Percentiles rank a stretch among this genome's conserved stretches.
phyloP scores from a whole-genome alignment of 2,329 filamentous ascomycete species.

The Clarireedia sp. region DNA sequence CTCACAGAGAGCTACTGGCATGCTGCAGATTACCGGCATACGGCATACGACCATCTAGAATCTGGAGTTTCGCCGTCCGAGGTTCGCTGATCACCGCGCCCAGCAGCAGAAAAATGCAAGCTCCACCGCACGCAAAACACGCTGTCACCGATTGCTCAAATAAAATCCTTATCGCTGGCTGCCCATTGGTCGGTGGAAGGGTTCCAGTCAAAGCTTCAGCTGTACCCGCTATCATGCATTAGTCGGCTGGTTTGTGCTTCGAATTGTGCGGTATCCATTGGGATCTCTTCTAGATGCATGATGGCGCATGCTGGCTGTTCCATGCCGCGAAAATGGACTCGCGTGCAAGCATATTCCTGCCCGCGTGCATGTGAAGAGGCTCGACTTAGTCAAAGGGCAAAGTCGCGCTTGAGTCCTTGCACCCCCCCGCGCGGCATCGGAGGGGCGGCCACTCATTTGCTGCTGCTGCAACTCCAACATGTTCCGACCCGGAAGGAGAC shows the following conservation, averaged over 20 bases:
- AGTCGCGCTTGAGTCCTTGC: not conserved
- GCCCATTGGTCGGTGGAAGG: not conserved
- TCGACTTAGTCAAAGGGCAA: not conserved
- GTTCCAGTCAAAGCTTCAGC: not conserved
- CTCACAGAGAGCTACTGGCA: too few relatives aligned
- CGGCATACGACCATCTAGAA: too few relatives aligned
- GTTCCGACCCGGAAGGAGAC: not conserved
- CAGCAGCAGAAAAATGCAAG: not conserved
- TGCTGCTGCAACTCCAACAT: not conserved
- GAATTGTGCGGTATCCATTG: not conserved
- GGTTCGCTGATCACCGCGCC: too few relatives aligned
- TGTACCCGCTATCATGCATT: not conserved
- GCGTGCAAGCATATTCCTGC: too few relatives aligned
- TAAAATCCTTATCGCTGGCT: conserved; percentile 10
- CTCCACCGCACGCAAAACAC: not conserved
- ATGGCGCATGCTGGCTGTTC: not conserved
- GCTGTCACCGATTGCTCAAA: conserved; percentile 9
- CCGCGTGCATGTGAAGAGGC: not conserved
- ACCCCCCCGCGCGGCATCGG: too few relatives aligned
- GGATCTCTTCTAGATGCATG: not conserved
- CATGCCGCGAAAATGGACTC: not conserved
- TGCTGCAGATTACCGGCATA: too few relatives aligned
- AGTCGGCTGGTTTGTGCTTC: not conserved
- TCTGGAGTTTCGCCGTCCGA: too few relatives aligned
- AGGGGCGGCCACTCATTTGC: too few relatives aligned